These are phyloP conservation scores for Melastoma malabathricum DNA, from an alignment of 345 rosid species.

Conservation along the genomic window DNA sequence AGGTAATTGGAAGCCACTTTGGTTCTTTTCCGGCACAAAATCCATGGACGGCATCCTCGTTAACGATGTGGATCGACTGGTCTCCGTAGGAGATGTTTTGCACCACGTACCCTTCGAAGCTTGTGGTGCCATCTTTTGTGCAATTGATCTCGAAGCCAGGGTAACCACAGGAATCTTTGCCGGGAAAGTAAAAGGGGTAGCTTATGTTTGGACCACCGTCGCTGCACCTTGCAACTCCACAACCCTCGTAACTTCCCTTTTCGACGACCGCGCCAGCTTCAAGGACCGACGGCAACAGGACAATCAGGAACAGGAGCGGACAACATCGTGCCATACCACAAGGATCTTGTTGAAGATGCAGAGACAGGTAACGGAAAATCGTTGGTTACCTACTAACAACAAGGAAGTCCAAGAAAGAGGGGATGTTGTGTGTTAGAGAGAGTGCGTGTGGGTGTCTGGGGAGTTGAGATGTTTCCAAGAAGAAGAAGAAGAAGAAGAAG, in stretches of 20 bases:
- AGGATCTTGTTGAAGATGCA: no score
- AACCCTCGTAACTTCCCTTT: not conserved
- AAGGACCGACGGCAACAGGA: no score
- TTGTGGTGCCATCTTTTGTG: not conserved
- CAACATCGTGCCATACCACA: no score
- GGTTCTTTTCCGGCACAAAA: not conserved
- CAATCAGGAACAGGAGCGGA: no score
- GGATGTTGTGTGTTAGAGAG: no score
- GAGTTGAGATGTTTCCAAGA: no score
- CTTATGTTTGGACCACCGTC: not conserved
- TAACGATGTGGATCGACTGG: accelerated
- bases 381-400: no score
- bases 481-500: no score
- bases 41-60: accelerated
- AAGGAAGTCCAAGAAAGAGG: no score
- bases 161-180: not conserved
- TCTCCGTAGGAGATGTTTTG: not conserved
- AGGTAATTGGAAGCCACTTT: accelerated
- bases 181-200: not conserved
- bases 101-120: not conserved
- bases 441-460: no score
- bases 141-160: accelerated
- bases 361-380: no score
- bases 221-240: not conserved
- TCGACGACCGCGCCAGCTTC: no score